Conservation (phyloP, 2,329 filamentous ascomycete genomes). For the Capronia coronata region DNA sequence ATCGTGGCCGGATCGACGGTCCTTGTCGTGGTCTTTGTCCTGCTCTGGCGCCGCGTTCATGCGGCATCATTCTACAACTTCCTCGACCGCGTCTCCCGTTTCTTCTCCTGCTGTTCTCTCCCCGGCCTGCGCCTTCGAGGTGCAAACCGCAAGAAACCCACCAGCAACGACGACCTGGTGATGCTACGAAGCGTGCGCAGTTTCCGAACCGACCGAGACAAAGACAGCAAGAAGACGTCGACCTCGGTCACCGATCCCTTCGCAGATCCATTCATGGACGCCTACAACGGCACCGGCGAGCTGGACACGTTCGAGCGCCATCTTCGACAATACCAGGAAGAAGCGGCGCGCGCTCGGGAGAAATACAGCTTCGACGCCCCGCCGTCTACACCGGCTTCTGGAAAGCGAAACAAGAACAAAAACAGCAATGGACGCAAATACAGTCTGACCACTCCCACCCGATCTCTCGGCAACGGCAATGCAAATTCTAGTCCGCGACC, state of each 20-base stretch:
- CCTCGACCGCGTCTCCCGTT: conserved; percentile 3
- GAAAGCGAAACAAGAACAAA: background rate
- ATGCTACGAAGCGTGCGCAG: background rate
- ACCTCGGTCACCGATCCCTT: background rate
- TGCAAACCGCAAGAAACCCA: conserved; percentile 8
- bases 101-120: too few relatives aligned
- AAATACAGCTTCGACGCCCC: conserved; percentile 13
- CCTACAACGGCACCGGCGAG: background rate
- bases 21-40: background rate
- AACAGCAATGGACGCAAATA: conserved; percentile 3
- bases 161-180: background rate
- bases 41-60: conserved; percentile 13
- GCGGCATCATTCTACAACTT: background rate
- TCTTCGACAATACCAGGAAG: conserved; percentile 15
- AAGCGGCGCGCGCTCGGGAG: conserved; percentile 7
- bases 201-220: background rate
- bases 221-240: background rate
- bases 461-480: background rate
- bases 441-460: conserved; percentile 4
- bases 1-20: conserved; percentile 1
- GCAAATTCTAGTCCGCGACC: conserved; percentile 1
- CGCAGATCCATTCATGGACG: conserved; percentile 1
- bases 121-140: too few relatives aligned
- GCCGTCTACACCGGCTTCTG: background rate
- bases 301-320: conserved; percentile 9